Evolutionary conservation across 305 asterid genomes (phyloP).

Genomic region (Solanum hybrid): DNA sequence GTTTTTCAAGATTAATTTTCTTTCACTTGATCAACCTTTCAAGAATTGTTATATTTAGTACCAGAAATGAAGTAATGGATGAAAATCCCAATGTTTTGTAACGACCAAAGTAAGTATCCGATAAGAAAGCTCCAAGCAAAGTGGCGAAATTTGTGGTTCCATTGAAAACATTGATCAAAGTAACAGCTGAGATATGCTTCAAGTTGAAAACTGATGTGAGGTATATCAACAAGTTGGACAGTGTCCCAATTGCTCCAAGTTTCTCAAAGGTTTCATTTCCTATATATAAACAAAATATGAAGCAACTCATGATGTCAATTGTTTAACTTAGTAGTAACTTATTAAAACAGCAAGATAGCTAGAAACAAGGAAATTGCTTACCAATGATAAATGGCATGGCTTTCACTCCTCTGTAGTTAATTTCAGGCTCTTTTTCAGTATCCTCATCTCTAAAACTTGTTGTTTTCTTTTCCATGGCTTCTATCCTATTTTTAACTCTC

Average conservation of each 20-base stretch:
- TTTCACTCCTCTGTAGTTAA: slow-evolving; percentile 46
- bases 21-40: neutral
- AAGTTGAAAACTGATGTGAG: slow-evolving; percentile 63
- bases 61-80: slow-evolving; percentile 63
- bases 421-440: slow-evolving; percentile 12
- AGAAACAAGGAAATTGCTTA: neutral
- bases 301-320: neutral
- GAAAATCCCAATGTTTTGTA: slow-evolving; percentile 52
- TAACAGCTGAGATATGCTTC: slow-evolving; percentile 37
- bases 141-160: slow-evolving; percentile 76
- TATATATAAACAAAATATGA: slow-evolving; percentile 10
- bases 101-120: slow-evolving; percentile 76
- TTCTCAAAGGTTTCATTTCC: slow-evolving; percentile 89
- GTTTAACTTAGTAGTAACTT: neutral
- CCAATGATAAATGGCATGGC: slow-evolving; percentile 72
- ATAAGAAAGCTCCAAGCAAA: slow-evolving; percentile 52
- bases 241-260: slow-evolving; percentile 66
- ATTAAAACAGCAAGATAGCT: neutral
- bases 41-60: slow-evolving; percentile 1
- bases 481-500: neutral
- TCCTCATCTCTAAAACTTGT: neutral
- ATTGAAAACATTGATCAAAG: slow-evolving; percentile 41
- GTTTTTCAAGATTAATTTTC: neutral
- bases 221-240: slow-evolving; percentile 52
- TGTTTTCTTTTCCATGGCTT: slow-evolving; percentile 18